These are phyloP conservation scores for Pythium brachiatum DNA, from an alignment of 352 stramenopile genomes.

Conservation along the genomic window DNA sequence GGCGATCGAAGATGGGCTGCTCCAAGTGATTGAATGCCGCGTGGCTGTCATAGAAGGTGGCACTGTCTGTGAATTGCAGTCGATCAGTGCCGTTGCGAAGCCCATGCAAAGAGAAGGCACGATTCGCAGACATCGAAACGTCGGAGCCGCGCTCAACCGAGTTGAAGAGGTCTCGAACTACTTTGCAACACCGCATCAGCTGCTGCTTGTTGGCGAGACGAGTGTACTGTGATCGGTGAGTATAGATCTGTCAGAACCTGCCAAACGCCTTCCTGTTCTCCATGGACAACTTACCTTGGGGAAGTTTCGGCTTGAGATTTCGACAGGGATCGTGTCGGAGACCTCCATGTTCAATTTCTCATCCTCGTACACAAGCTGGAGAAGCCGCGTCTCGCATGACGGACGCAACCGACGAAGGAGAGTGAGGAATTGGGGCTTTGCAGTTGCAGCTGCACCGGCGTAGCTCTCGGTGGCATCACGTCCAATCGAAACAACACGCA, in stretches of 20 bases:
- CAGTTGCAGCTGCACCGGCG: constrained; percentile 18
- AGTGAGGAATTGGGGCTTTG: constrained; percentile 46
- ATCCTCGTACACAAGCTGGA: constrained; percentile 64
- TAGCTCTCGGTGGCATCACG: constrained; percentile 36
- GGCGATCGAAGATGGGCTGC: constrained; percentile 60
- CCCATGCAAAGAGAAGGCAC: constrained; percentile 52
- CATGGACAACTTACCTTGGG: constrained; percentile 37
- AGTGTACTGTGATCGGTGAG: constrained; percentile 33
- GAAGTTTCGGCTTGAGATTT: constrained; percentile 58
- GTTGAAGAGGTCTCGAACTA: constrained; percentile 52
- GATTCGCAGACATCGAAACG: constrained; percentile 31
- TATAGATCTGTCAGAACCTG: not conserved
- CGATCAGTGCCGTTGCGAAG: constrained; percentile 40
- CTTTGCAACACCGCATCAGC: constrained; percentile 44
- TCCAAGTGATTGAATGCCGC: constrained; percentile 71
- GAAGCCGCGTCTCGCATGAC: constrained; percentile 55
- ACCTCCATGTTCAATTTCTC: constrained; percentile 48
- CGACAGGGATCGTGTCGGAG: constrained; percentile 45
- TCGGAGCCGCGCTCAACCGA: constrained; percentile 22
- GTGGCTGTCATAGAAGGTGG: constrained; percentile 52
- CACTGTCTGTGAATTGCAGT: constrained; percentile 57
- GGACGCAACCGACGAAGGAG: constrained; percentile 49
- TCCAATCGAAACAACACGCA: constrained; percentile 37
- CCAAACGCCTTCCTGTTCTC: not conserved
- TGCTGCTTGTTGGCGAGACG: constrained; percentile 49